Evolutionary conservation across 2,329 filamentous ascomycete genomes (phyloP).

Genomic region (Penicillium capsulatum): DNA sequence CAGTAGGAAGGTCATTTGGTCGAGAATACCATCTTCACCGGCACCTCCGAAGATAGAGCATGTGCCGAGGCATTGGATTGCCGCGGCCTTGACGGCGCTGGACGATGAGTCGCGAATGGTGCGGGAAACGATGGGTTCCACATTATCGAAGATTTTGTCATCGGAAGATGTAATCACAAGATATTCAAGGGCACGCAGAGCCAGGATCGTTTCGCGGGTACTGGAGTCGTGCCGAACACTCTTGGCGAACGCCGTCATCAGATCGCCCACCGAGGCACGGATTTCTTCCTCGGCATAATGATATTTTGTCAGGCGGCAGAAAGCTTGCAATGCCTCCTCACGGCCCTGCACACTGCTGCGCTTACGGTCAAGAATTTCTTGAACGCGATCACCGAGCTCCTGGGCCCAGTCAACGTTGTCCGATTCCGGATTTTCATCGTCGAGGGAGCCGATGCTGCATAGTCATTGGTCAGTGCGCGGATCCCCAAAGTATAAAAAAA

Average conservation of each 20-base stretch:
- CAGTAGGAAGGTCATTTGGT: slow-evolving; percentile 69
- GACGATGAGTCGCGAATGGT: slow-evolving; percentile 65
- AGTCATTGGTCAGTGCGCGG: slow-evolving; percentile 9
- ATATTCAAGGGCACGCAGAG: slow-evolving; percentile 66
- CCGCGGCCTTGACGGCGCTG: slow-evolving; percentile 60
- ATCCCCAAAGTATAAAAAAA: slow-evolving; percentile 7
- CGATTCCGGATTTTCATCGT: slow-evolving; percentile 57
- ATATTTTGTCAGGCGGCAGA: slow-evolving; percentile 62
- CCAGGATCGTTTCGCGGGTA: slow-evolving; percentile 64
- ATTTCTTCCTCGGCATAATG: slow-evolving; percentile 64
- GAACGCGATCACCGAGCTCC: slow-evolving; percentile 61
- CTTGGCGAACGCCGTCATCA: slow-evolving; percentile 63
- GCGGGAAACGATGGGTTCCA: slow-evolving; percentile 56
- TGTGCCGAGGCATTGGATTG: slow-evolving; percentile 70
- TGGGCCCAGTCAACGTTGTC: slow-evolving; percentile 57
- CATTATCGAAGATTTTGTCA: slow-evolving; percentile 62
- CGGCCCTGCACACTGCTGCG: slow-evolving; percentile 68
- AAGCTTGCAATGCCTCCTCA: slow-evolving; percentile 59
- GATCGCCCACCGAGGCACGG: slow-evolving; percentile 55
- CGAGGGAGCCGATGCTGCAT: slow-evolving; percentile 60
- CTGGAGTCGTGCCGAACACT: slow-evolving; percentile 66
- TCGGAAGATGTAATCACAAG: slow-evolving; percentile 65
- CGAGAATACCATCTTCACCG: slow-evolving; percentile 61
- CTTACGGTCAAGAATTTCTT: slow-evolving; percentile 72
- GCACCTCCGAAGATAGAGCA: slow-evolving; percentile 73